Evolutionary conservation across 2,329 filamentous ascomycete species (phyloP).

Genomic region (Hansfordia pulvinata): DNA sequence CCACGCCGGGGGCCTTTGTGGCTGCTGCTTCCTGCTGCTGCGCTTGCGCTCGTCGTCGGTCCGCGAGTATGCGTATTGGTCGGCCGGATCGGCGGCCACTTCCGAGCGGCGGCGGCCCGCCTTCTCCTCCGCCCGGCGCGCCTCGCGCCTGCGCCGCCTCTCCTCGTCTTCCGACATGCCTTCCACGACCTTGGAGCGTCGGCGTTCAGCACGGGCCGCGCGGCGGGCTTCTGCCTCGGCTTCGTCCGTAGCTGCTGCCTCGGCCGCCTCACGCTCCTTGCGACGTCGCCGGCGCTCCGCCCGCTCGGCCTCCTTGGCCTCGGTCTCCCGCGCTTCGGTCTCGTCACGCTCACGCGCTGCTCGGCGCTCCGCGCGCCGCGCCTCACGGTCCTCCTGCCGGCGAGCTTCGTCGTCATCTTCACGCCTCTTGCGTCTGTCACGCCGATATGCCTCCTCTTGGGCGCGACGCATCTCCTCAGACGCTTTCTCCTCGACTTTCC

Average conservation of each 20-base stretch:
- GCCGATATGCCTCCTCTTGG: slow-evolving; percentile 42
- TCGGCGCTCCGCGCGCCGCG: slow-evolving; percentile 39
- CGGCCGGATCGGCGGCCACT: slow-evolving; percentile 24
- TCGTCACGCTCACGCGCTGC: slow-evolving; percentile 29
- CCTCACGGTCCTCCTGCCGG: slow-evolving; percentile 43
- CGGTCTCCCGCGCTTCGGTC: slow-evolving; percentile 34
- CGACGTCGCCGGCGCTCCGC: slow-evolving; percentile 23
- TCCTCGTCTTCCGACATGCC: slow-evolving; percentile 35
- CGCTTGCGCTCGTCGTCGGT: slow-evolving; percentile 22
- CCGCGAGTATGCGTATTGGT: slow-evolving; percentile 30
- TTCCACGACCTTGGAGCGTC: slow-evolving; percentile 29
- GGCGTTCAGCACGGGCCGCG: slow-evolving; percentile 30
- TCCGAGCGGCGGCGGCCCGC: slow-evolving; percentile 25
- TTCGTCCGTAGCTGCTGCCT: slow-evolving; percentile 23
- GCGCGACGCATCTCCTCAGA: slow-evolving; percentile 40
- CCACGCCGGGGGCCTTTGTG: slow-evolving; percentile 30
- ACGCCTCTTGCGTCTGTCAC: slow-evolving; percentile 38
- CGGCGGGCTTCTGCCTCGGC: slow-evolving; percentile 34
- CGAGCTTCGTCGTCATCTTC: slow-evolving; percentile 43
- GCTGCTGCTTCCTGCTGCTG: slow-evolving; percentile 11
- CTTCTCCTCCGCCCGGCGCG: slow-evolving; percentile 29
- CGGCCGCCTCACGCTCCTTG: slow-evolving; percentile 26
- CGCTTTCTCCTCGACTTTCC: slow-evolving; percentile 36
- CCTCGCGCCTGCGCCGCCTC: slow-evolving; percentile 38
- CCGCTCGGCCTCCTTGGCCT: slow-evolving; percentile 23